Evolutionary conservation across 129 eudicot species (phyloP).

Genomic region (Helichrysum umbraculigerum): DNA sequence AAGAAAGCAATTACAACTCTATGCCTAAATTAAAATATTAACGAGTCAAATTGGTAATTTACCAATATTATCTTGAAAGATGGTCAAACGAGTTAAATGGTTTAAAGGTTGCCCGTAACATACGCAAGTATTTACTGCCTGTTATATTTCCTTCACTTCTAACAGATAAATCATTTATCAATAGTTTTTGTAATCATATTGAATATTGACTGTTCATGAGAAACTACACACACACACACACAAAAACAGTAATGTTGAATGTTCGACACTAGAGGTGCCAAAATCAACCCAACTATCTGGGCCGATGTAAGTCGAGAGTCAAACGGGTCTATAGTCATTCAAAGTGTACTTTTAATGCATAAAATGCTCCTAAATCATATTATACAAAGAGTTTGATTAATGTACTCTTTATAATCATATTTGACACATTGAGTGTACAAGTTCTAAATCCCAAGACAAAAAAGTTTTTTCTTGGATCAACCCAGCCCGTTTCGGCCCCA

Average conservation of each 20-base stretch:
- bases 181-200: neutral
- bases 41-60: too few relatives aligned
- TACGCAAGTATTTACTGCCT: neutral
- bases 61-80: neutral
- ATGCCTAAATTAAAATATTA: neutral
- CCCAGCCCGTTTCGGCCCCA: neutral
- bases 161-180: neutral
- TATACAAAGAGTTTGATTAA: neutral
- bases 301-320: neutral
- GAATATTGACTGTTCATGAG: neutral
- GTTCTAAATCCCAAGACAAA: too few relatives aligned
- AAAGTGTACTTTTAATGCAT: neutral
- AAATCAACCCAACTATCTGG: neutral
- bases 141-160: too few relatives aligned
- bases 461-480: too few relatives aligned
- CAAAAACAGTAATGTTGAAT: neutral
- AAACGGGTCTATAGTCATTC: neutral
- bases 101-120: neutral
- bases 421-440: too few relatives aligned
- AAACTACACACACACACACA: too few relatives aligned
- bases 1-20: neutral
- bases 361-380: neutral
- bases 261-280: neutral
- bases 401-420: too few relatives aligned
- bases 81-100: neutral